Evolutionary conservation across 2,329 filamentous ascomycete genomes (phyloP), one percentile per base, ranked within the genome.

Genomic region (Colletotrichum sojae): DNA sequence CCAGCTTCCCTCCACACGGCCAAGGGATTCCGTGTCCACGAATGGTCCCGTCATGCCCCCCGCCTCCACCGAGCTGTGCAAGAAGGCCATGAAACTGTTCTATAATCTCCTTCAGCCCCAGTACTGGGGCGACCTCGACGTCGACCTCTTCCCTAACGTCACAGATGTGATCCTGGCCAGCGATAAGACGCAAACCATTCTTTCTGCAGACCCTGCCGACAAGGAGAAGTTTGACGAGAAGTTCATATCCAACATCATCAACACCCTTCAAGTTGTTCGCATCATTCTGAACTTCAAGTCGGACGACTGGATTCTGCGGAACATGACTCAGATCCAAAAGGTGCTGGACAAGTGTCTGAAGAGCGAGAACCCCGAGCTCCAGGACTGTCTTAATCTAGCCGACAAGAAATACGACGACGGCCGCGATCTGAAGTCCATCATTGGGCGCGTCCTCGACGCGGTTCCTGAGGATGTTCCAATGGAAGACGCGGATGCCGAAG

Each of bases 91-190:
- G 75, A 86, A 91, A 20, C 85, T 98, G 58, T 86, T 99, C 20
- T 89, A 93, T 73, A 94, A 96, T 75, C 87, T 99, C 45, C 85
- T 99, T 25, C 94, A 95, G 67, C 91, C 94, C 16, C 90, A 92
- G 45, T 94, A 95, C 76, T 99, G 96, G 97, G 92, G 91, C 43
- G 95, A 98, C 76, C 84, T 98, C 40, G 94, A 98, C 57, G 87
- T 98, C 20, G 95, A 98, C 75, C 85, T 98, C 72, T 96, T 98
- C 75, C 92, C 93, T 4, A 97, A 96, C 75, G 92, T 95, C 64
- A 96, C 94, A 0, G 95, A 98, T 72, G 90, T 93, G 49, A 92
- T 98, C 63, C 83, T 98, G 13, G 90, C 92, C 2, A 91, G 92
- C 58, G 96, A 98, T 10, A 95, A 94, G 80, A 91, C 93, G 2